Percentiles rank a stretch among this genome's conserved stretches.
Evolutionary conservation across 805 yeast species (phyloP).

Genomic region (Lachancea cidri): DNA sequence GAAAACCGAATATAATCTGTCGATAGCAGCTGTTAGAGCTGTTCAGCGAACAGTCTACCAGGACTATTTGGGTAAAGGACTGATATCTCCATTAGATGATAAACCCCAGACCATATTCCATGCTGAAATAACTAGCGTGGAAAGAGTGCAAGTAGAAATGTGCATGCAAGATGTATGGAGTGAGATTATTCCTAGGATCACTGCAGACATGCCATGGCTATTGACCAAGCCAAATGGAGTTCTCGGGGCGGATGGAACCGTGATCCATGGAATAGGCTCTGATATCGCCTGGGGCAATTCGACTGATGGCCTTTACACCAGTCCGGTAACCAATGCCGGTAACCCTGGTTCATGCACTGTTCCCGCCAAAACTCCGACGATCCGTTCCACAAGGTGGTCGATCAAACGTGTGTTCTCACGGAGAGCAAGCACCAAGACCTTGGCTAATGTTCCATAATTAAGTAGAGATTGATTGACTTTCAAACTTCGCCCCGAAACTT

Average conservation of each 20-base stretch:
- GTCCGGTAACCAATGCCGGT: background rate
- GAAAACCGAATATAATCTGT: background rate
- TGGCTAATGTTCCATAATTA: too few relatives aligned
- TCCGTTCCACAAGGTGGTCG: conserved; percentile 7
- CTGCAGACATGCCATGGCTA: background rate
- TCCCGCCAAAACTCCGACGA: background rate
- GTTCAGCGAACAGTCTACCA: too few relatives aligned
- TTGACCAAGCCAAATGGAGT: background rate
- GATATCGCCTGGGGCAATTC: background rate
- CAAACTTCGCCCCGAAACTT: too few relatives aligned
- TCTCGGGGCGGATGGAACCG: too few relatives aligned
- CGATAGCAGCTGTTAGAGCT: too few relatives aligned
- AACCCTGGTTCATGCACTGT: conserved; percentile 7
- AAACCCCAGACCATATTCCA: background rate
- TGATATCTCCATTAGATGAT: background rate
- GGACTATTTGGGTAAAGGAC: too few relatives aligned
- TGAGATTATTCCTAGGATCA: conserved; percentile 22
- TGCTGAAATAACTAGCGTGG: conserved; percentile 6
- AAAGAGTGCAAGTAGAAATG: conserved; percentile 26
- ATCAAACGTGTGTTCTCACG: conserved; percentile 8
- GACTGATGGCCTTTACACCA: background rate
- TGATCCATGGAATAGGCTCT: background rate
- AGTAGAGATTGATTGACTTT: too few relatives aligned
- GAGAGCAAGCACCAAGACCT: too few relatives aligned
- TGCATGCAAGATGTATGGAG: conserved; percentile 32